Conservation (phyloP, 2,329 filamentous ascomycete genomes). For the Lasiodiplodia theobromae region DNA sequence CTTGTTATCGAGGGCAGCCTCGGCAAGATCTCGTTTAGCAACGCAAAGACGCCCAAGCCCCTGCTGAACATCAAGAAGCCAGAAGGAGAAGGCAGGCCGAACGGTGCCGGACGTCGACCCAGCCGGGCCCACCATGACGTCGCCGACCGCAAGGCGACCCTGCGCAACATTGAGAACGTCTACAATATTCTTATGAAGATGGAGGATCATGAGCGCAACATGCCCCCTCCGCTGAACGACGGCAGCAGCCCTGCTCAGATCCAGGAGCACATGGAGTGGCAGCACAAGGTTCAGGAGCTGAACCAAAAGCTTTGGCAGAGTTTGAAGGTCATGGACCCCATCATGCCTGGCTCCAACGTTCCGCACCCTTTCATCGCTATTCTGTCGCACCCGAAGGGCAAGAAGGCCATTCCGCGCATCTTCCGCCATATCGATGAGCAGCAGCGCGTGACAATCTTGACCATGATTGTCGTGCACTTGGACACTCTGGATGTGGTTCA, state of each 20-base stretch:
- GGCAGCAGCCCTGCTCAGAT: constrained; percentile 72
- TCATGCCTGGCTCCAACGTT: constrained; percentile 65
- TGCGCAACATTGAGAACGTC: constrained; percentile 87
- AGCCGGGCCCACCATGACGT: constrained; percentile 61
- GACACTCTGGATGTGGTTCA: constrained; percentile 91
- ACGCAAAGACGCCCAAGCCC: constrained; percentile 95
- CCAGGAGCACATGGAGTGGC: constrained; percentile 80
- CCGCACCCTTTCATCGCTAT: constrained; percentile 95
- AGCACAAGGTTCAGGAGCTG: constrained; percentile 71
- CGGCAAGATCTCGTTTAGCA: constrained; percentile 98
- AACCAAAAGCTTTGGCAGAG: constrained; percentile 84
- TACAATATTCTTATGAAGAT: constrained; percentile 90
- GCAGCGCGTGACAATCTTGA: constrained; percentile 92
- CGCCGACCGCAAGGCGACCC: constrained; percentile 80
- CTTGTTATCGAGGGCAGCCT: constrained; percentile 94
- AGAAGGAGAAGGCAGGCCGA: constrained; percentile 69
- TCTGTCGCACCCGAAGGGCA: constrained; percentile 92
- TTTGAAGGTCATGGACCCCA: constrained; percentile 92
- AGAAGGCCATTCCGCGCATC: constrained; percentile 92
- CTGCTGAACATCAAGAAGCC: constrained; percentile 92
- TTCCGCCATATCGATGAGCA: constrained; percentile 93
- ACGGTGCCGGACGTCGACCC: constrained; percentile 53
- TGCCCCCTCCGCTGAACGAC: constrained; percentile 72
- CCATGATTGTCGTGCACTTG: constrained; percentile 92
- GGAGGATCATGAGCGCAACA: constrained; percentile 87